Percentiles rank a stretch among this genome's conserved stretches.
phyloP scores from a whole-genome alignment of 2,329 filamentous ascomycete genomes.

The Sporothrix mexicana region DNA sequence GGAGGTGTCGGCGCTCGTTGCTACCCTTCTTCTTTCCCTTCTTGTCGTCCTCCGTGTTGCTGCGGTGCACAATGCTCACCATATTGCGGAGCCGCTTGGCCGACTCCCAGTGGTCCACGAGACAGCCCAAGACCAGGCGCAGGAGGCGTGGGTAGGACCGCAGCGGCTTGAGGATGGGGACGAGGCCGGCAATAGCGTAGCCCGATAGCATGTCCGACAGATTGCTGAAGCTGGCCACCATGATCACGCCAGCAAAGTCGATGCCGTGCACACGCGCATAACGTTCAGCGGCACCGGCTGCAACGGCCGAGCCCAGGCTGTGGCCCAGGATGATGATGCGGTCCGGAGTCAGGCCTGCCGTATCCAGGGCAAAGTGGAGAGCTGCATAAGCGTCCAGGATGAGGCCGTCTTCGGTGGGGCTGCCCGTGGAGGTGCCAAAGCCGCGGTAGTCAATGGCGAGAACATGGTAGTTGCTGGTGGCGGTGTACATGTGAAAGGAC shows the following conservation, averaged over 20 bases:
- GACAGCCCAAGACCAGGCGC: conserved; percentile 62
- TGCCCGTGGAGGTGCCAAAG: conserved; percentile 81
- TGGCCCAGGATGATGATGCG: conserved; percentile 85
- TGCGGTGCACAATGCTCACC: conserved; percentile 54
- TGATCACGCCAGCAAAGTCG: conserved; percentile 78
- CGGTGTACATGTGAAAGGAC: conserved; percentile 77
- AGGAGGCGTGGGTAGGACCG: conserved; percentile 68
- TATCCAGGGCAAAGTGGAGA: conserved; percentile 72
- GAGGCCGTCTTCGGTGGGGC: conserved; percentile 78
- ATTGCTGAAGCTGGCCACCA: conserved; percentile 80
- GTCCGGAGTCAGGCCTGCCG: conserved; percentile 67
- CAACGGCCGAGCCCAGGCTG: conserved; percentile 85
- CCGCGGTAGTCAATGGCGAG: conserved; percentile 92
- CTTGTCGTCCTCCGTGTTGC: conserved; percentile 43
- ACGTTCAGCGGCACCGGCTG: conserved; percentile 73
- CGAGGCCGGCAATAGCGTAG: conserved; percentile 77
- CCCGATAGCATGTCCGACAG: conserved; percentile 74
- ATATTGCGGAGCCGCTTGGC: conserved; percentile 67
- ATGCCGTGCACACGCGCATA: conserved; percentile 62
- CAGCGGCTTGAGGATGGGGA: conserved; percentile 81
- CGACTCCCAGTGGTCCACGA: conserved; percentile 85
- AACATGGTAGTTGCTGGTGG: conserved; percentile 76
- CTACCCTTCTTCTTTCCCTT: background rate
- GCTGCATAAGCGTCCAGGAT: conserved; percentile 78
- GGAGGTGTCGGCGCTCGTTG: conserved; percentile 49